Base-by-base conservation (phyloP, 768 basidiomycete genomes). In the Rhodotorula babjevae region DNA sequence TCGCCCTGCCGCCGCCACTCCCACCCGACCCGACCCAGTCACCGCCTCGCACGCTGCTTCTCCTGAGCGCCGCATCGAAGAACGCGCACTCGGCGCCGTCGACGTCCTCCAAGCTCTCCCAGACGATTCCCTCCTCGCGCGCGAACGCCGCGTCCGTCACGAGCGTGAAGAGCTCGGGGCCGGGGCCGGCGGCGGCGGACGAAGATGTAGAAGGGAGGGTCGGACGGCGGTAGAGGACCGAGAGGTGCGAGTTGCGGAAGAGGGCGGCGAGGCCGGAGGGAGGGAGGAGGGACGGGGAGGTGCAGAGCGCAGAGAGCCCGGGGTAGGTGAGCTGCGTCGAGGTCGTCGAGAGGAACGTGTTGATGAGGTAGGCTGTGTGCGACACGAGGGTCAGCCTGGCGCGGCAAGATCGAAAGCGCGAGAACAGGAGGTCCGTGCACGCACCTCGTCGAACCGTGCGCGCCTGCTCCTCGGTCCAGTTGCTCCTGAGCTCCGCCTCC, bases 21-120 rank as follows among this genome's bases (percentile, higher is more conserved):
- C 25, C 64, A 27, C 56, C 55, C 50, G 47, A 27, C 14, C 65
- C 52, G 77, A 63, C 83, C 82, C 36, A 88, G 78, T 59, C 86
- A 84, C 68, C 84, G 86, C 81, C 89, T 87, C 53, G 86, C 87
- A 0, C 87, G 87, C 74, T 88, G 85, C 14, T 90, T 89, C 0
- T 46, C 60, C 63, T 80, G 69, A 95, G 89, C 59, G 87, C 82
- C 1, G 87, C 85, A 79, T 93, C 92, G 31, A 90, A 90, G 77
- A 93, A 95, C 11, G 86, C 85, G 44, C 89, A 87, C 73, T 84
- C 87, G 4, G 86, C 85, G 2, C 91, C 91, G 71, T 95, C 92
- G 44, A 93, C 85, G 77, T 95, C 93, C 76, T 90, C 91, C 42
- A 96, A 82, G 29, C 89, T 87, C 81, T 96, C 93, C 93, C 93